These are phyloP conservation scores for Cynara cardunculus DNA, from an alignment of 129 eudicot genomes.

Conservation along the genomic window DNA sequence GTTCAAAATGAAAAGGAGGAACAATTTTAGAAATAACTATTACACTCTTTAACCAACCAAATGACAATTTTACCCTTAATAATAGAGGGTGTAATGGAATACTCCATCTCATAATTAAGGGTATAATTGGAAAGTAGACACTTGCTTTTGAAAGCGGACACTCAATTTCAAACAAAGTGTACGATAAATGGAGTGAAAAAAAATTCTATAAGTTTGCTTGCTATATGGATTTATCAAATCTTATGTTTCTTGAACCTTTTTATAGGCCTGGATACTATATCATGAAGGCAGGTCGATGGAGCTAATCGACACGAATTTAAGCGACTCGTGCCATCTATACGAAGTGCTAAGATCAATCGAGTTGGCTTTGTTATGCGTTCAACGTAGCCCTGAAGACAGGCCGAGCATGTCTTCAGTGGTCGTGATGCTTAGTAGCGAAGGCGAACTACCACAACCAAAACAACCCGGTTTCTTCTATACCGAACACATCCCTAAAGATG, in stretches of 20 bases:
- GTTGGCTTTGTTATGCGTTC: conserved; percentile 45
- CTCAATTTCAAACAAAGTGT: neutral
- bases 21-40: neutral
- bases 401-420: conserved; percentile 49
- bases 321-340: conserved; percentile 19
- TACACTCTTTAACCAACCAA: neutral
- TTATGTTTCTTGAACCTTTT: neutral
- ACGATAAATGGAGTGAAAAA: neutral
- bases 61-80: neutral
- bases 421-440: conserved; percentile 36
- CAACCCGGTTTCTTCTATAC: conserved; percentile 52
- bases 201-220: neutral
- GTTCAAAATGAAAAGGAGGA: neutral
- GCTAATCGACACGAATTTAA: conserved; percentile 26
- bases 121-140: neutral
- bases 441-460: conserved; percentile 33
- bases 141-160: neutral
- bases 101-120: neutral
- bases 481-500: conserved; percentile 31
- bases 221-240: neutral
- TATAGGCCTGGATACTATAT: conserved; percentile 46
- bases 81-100: neutral
- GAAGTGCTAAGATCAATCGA: conserved; percentile 44
- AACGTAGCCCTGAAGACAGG: conserved; percentile 44
- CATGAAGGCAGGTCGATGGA: conserved; percentile 43